A percentile compares a stretch with the other conserved stretches of the same genome.
Conservation (phyloP, 768 basidiomycete genomes). For the Lentinula aciculospora region DNA sequence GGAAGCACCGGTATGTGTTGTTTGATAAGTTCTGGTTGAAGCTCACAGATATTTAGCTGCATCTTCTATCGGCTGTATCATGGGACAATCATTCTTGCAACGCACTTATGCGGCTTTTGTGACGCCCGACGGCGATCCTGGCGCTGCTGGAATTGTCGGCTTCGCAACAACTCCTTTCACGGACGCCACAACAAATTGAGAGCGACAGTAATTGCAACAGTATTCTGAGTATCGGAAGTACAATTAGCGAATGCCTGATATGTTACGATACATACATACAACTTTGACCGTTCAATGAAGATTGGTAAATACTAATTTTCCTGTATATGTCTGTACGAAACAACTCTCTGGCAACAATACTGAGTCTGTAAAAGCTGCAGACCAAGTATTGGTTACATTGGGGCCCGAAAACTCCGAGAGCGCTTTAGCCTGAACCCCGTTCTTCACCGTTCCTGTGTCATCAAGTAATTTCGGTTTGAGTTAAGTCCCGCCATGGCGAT, state of each 20-base stretch:
- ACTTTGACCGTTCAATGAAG: background rate
- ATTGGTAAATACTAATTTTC: no score
- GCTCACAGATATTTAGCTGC: background rate
- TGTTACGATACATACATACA: background rate
- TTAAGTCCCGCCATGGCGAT: background rate
- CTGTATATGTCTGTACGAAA: no score
- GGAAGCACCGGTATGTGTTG: constrained; percentile 23
- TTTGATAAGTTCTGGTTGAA: background rate
- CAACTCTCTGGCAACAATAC: no score
- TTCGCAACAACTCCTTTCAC: background rate
- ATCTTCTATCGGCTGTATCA: constrained; percentile 42
- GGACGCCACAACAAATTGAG: constrained; percentile 1
- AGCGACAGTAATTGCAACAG: background rate
- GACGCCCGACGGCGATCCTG: constrained; percentile 30
- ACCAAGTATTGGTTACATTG: no score
- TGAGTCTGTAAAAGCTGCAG: no score
- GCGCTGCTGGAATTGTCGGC: background rate
- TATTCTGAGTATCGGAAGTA: background rate
- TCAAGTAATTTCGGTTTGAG: background rate
- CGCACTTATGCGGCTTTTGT: constrained; percentile 52
- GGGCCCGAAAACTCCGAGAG: no score
- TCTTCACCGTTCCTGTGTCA: background rate
- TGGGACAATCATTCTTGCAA: background rate
- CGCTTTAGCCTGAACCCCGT: no score
- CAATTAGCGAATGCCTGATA: background rate